Evolutionary conservation across 1,139 yeast species (phyloP).

Genomic region (Pichia sp.): DNA sequence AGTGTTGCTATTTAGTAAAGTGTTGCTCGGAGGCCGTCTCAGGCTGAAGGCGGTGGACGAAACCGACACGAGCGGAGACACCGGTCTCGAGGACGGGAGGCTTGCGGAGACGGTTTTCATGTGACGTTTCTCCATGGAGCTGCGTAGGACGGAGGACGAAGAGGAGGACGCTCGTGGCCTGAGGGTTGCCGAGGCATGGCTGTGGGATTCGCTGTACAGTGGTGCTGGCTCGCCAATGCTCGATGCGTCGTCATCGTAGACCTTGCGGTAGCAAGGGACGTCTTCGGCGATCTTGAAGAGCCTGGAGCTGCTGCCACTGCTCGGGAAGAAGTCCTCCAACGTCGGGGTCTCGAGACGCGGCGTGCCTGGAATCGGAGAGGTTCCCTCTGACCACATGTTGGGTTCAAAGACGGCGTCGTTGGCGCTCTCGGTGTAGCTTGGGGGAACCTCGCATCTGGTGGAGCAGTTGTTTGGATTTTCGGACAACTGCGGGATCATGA

Average conservation of each 20-base stretch:
- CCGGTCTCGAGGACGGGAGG: background rate
- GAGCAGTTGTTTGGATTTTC: background rate
- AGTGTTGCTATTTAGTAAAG: conserved; percentile 3
- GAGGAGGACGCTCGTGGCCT: background rate
- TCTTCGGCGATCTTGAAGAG: conserved; percentile 9
- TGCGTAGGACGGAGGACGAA: background rate
- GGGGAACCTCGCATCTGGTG: conserved; percentile 13
- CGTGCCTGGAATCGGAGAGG: conserved; percentile 6
- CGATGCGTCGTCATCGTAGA: conserved; percentile 26
- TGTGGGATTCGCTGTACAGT: conserved; percentile 21
- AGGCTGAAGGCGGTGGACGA: background rate
- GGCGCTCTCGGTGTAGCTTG: conserved; percentile 24
- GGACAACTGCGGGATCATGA: background rate
- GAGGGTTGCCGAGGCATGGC: background rate
- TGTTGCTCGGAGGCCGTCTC: background rate
- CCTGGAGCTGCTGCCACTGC: background rate
- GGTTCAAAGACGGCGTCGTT: conserved; percentile 24
- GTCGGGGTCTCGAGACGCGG: conserved; percentile 8
- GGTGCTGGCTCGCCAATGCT: conserved; percentile 28
- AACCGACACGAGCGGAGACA: background rate
- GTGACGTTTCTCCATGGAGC: background rate
- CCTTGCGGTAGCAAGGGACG: conserved; percentile 28
- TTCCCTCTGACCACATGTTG: conserved; percentile 14
- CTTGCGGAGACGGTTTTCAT: background rate
- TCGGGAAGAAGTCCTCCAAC: conserved; percentile 1